These are phyloP conservation scores for Paraleonurus japonicus DNA, from an alignment of 257 asterid genomes.

Conservation along the genomic window DNA sequence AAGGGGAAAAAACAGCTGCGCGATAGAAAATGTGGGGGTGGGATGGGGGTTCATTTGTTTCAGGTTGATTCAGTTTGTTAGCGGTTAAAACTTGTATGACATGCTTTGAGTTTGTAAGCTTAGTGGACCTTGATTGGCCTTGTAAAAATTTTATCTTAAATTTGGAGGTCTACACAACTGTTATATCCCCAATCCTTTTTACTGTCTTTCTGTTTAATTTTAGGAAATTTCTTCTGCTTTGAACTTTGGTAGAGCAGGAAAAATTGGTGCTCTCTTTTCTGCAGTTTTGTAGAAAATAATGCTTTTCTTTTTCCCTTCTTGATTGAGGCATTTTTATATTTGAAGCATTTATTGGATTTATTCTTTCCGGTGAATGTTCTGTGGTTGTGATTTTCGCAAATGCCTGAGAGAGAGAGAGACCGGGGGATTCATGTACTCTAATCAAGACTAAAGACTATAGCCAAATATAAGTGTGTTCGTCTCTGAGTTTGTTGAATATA, in stretches of 20 bases:
- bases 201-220: neutral
- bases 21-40: constrained; percentile 9
- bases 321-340: neutral
- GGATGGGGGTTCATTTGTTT: constrained; percentile 21
- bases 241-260: neutral
- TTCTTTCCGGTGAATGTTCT: neutral
- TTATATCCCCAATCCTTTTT: neutral
- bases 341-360: neutral
- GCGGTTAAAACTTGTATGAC: constrained; percentile 34
- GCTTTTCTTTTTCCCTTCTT: neutral
- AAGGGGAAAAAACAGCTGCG: constrained; percentile 21
- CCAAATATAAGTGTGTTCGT: no score
- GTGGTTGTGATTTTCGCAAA: neutral
- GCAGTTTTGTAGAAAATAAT: neutral
- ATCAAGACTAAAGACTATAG: no score
- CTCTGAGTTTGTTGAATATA: no score
- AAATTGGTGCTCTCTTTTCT: neutral
- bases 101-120: constrained; percentile 35
- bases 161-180: constrained; percentile 20
- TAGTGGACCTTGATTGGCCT: constrained; percentile 18
- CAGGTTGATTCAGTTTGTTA: constrained; percentile 36
- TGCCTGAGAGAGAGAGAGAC: no score
- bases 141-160: constrained; percentile 14
- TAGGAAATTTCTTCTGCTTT: neutral
- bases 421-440: no score